Percentiles rank a stretch among this genome's conserved stretches.
Evolutionary conservation across 2,329 filamentous ascomycete species (phyloP).

Genomic region (Fonsecaea erecta): DNA sequence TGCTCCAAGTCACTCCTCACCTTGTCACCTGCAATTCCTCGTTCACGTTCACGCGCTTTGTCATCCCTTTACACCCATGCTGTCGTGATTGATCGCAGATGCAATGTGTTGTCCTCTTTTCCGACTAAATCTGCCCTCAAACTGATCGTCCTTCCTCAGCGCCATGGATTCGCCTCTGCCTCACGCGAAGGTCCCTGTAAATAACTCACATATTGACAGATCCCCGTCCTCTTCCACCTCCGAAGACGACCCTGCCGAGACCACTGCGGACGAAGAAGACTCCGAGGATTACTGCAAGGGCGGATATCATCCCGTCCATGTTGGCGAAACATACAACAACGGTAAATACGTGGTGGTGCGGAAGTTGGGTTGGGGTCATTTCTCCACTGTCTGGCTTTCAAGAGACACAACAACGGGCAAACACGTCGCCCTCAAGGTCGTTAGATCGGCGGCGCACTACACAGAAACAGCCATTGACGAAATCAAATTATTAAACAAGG

Average conservation of each 20-base stretch:
- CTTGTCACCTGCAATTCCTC: constrained; percentile 4
- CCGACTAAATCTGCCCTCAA: constrained; percentile 21
- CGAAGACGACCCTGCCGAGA: constrained; percentile 78
- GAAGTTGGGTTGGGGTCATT: constrained; percentile 97
- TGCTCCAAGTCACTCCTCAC: constrained; percentile 8
- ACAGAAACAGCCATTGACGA: constrained; percentile 98
- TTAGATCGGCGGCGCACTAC: constrained; percentile 96
- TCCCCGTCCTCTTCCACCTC: constrained; percentile 78
- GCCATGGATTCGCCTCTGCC: constrained; percentile 45
- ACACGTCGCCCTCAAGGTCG: constrained; percentile 96
- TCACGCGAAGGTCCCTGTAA: constrained; percentile 50
- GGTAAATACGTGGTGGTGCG: constrained; percentile 94
- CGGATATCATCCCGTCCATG: constrained; percentile 91
- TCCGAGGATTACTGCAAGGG: constrained; percentile 99
- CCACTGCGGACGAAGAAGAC: constrained; percentile 97
- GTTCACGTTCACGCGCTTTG: constrained; percentile 7
- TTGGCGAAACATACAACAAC: constrained; percentile 97
- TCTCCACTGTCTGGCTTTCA: constrained; percentile 91
- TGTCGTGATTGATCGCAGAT: constrained; percentile 18
- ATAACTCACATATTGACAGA: constrained; percentile 65
- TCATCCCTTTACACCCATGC: constrained; percentile 14
- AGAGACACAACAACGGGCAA: constrained; percentile 85
- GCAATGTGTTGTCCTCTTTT: constrained; percentile 7
- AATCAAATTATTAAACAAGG: constrained; percentile 96
- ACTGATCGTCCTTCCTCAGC: constrained; percentile 37